A percentile compares a stretch with the other conserved stretches of the same genome.
phyloP scores from a whole-genome alignment of 176 grass and related monocot genomes.

The Triticum urartu region DNA sequence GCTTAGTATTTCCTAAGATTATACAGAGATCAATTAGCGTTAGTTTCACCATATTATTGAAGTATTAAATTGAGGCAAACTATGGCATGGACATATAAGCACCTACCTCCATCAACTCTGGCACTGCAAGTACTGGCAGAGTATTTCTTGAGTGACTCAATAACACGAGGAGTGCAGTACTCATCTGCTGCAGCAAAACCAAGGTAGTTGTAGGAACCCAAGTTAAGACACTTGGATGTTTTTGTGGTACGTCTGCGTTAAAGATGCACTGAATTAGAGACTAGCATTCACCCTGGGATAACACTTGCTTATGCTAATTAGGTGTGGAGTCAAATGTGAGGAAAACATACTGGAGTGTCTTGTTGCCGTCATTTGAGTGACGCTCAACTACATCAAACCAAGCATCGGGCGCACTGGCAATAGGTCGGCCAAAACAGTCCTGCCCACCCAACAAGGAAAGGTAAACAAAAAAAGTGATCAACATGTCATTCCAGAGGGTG shows the following conservation, averaged over 20 bases:
- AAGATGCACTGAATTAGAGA: slow-evolving; percentile 29
- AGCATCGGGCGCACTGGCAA: slow-evolving; percentile 79
- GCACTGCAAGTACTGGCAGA: slow-evolving; percentile 82
- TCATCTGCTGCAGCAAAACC: slow-evolving; percentile 90
- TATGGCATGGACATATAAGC: slow-evolving; percentile 18
- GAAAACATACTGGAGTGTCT: slow-evolving; percentile 65
- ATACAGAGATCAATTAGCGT: slow-evolving; percentile 17
- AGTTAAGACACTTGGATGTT: slow-evolving; percentile 79
- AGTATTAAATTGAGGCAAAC: slow-evolving; percentile 2
- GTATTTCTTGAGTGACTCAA: slow-evolving; percentile 86
- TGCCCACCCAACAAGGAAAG: slow-evolving; percentile 27
- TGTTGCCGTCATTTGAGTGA: slow-evolving; percentile 78
- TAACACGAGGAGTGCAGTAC: slow-evolving; percentile 89
- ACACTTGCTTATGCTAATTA: slow-evolving; percentile 3
- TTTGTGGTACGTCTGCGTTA: slow-evolving; percentile 62
- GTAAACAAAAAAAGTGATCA: neutral
- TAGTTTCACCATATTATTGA: slow-evolving; percentile 10
- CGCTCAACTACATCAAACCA: slow-evolving; percentile 91
- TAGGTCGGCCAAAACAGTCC: slow-evolving; percentile 89
- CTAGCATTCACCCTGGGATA: neutral
- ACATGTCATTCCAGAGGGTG: neutral
- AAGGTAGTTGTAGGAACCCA: slow-evolving; percentile 97
- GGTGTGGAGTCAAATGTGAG: neutral
- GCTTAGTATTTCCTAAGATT: slow-evolving; percentile 71
- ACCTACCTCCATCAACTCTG: slow-evolving; percentile 73